Evolutionary conservation across 192 early-diverging fungal genomes (phyloP), one percentile per base, ranked within the genome.

Genomic region (Coemansia sp.): DNA sequence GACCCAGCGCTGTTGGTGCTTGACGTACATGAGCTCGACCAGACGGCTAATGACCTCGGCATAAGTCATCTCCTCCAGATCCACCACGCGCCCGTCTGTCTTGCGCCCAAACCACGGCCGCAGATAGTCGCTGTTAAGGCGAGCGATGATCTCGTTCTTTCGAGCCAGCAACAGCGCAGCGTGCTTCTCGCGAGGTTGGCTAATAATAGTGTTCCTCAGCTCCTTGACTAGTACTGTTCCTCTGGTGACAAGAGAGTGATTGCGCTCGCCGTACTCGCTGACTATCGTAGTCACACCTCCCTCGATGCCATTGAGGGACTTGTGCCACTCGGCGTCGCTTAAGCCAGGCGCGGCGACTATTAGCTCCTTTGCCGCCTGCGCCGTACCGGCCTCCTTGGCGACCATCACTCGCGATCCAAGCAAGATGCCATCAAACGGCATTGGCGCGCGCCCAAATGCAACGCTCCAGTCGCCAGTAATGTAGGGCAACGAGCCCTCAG

Each of bases 381-480:
- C 91, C 4, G 96, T 90, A 36, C 87, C 74, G 44, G 88, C 88
- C 75, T 98, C 95, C 77, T 93, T 91, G 55, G 95, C 92, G 38
- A 94, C 94, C 94, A 98, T 95, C 62, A 97, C 88, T 64, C 95
- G 92, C 22, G 95, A 96, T 20, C 93, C 96, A 65, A 98, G 90
- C 58, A 98, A 80, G 31, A 97, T 83, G 82, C 95, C 96, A 72
- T 98, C 96, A 71, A 94, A 92, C 3, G 96, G 96, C 96, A 98
- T 98, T 38, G 93, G 90, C 9, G 96, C 89, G 65, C 87, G 88
- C 46, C 91, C 94, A 70, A 89, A 94, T 58, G 83, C 75, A 29
- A 77, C 67, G 67, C 88, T 87, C 96, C 96, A 98, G 46, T 98
- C 91, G 70, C 96, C 96, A 62, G 94, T 94, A 34, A 98, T 71